These are phyloP conservation scores for Colletotrichum sp. DNA, from an alignment of 2,329 filamentous ascomycete genomes.

Conservation along the genomic window DNA sequence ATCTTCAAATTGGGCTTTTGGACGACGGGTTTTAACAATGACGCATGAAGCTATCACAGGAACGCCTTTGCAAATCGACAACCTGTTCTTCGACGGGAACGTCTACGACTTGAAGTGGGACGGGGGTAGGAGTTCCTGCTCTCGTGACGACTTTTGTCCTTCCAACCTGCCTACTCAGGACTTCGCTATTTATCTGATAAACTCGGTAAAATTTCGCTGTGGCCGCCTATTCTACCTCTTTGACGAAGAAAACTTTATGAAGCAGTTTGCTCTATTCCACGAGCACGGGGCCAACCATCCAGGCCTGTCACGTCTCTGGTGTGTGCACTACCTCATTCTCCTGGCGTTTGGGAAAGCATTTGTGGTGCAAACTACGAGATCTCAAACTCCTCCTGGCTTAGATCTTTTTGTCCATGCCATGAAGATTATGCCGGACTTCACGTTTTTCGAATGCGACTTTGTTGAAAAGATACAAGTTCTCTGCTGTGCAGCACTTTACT, in stretches of 20 bases:
- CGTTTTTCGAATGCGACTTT: neutral
- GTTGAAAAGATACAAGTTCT: neutral
- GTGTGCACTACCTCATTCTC: neutral
- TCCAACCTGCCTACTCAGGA: neutral
- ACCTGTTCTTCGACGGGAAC: neutral
- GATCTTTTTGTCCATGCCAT: neutral
- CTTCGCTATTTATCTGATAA: slow-evolving; percentile 53
- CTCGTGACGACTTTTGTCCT: neutral
- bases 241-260: slow-evolving; percentile 56
- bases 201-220: slow-evolving; percentile 60
- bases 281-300: neutral
- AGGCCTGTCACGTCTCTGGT: neutral
- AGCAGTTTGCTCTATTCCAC: neutral
- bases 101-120: neutral
- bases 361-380: neutral
- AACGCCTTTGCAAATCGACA: neutral
- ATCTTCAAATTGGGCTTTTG: neutral
- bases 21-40: neutral
- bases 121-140: neutral
- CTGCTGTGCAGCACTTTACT: neutral
- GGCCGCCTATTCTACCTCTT: slow-evolving; percentile 58
- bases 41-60: neutral
- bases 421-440: neutral
- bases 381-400: neutral
- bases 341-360: neutral